Conservation (phyloP, 2,329 filamentous ascomycete species). For the Colletotrichum karsti region DNA sequence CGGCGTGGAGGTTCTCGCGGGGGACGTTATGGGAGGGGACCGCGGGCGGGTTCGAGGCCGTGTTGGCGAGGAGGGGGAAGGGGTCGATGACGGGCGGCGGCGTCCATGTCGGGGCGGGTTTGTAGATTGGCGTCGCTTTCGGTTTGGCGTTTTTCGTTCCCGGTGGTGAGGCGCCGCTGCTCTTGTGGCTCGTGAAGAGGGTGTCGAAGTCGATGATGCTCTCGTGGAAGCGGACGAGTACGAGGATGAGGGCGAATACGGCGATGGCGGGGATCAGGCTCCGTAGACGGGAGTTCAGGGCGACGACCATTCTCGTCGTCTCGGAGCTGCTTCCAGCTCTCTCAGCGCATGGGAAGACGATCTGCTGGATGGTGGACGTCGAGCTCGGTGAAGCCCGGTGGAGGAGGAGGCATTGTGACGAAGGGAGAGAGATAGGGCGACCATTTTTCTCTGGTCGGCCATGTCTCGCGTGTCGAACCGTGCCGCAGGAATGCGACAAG, state of each 20-base stretch:
- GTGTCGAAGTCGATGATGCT: conserved; percentile 5
- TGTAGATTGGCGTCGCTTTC: conserved; percentile 37
- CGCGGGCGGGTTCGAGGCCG: conserved; percentile 42
- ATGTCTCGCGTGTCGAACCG: not conserved
- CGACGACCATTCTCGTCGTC: not conserved
- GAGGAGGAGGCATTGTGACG: not conserved
- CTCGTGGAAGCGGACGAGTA: conserved; percentile 19
- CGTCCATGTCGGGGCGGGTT: conserved; percentile 41
- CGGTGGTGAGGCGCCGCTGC: not conserved
- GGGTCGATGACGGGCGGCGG: conserved; percentile 50
- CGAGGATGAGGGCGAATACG: conserved; percentile 18
- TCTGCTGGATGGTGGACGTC: not conserved
- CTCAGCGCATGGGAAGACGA: not conserved
- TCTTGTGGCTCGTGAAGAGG: not conserved
- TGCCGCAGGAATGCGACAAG: not conserved
- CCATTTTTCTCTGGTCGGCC: not conserved
- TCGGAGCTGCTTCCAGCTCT: not conserved
- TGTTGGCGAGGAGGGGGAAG: conserved; percentile 46
- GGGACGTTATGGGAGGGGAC: conserved; percentile 55
- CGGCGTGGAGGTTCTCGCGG: conserved; percentile 44
- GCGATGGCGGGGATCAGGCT: conserved; percentile 7
- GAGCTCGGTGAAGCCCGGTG: not conserved
- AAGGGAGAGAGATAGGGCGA: not conserved
- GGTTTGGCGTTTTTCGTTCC: not conserved
- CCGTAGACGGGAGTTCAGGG: conserved; percentile 7